Conservation (phyloP, 176 grass and related monocot genomes). For the Alloteropsis semialata region DNA sequence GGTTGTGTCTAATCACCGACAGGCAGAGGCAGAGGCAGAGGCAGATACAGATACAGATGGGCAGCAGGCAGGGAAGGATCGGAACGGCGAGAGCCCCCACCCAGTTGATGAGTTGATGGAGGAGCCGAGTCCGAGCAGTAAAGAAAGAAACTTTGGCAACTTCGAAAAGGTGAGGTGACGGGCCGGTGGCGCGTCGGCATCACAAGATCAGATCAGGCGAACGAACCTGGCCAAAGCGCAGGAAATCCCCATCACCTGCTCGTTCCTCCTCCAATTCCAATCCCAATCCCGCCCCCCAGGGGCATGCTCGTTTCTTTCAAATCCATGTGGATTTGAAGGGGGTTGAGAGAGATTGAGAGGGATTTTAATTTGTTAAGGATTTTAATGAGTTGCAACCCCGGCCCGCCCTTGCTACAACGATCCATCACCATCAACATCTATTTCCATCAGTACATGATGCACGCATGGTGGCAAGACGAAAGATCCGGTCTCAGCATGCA, state of each 20-base stretch:
- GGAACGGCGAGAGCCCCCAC: neutral
- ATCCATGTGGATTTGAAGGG: no score
- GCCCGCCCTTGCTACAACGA: no score
- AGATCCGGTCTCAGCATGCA: neutral
- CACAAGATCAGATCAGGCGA: neutral
- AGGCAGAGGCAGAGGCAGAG: neutral
- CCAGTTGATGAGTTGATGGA: no score
- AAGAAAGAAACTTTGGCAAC: neutral
- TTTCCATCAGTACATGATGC: no score
- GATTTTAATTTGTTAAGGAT: no score
- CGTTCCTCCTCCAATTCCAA: neutral
- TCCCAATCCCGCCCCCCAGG: no score
- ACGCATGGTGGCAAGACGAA: neutral
- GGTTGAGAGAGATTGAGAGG: no score
- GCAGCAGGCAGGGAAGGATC: neutral
- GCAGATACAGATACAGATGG: no score
- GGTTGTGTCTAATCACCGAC: neutral
- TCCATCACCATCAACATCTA: no score
- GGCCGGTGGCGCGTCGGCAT: conserved; percentile 28
- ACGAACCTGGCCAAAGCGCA: neutral
- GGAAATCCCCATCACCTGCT: neutral
- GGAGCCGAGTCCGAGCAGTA: no score
- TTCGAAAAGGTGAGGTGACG: neutral
- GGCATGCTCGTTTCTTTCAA: no score
- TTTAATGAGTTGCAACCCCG: no score